A percentile compares a stretch with the other conserved stretches of the same genome.
phyloP scores from a whole-genome alignment of 2,329 filamentous ascomycete species.

The Aspergillus costaricaensis region DNA sequence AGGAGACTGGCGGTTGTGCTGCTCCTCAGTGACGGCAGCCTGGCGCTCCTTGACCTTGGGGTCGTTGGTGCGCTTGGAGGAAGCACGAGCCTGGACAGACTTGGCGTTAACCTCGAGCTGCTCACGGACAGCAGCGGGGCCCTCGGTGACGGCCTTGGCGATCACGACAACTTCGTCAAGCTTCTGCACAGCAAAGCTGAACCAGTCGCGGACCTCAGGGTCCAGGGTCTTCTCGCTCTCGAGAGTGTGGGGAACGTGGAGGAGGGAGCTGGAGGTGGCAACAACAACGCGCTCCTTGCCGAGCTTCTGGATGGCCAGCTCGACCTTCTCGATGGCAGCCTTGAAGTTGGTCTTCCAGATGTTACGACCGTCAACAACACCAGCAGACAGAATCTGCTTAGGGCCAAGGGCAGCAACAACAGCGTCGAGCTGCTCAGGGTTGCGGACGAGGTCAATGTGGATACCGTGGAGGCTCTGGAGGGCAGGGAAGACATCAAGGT shows the following conservation, averaged over 20 bases:
- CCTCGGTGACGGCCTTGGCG: slow-evolving; percentile 94
- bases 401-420: slow-evolving; percentile 80
- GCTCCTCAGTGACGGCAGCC: slow-evolving; percentile 75
- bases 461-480: slow-evolving; percentile 74
- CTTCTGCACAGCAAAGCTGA: slow-evolving; percentile 98
- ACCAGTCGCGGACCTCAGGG: slow-evolving; percentile 92
- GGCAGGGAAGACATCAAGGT: slow-evolving; percentile 84
- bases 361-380: slow-evolving; percentile 98
- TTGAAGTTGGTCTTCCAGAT: slow-evolving; percentile 99
- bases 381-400: slow-evolving; percentile 87
- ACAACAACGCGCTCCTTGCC: slow-evolving; percentile 97
- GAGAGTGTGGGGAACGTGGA: slow-evolving; percentile 97
- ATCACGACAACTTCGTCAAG: slow-evolving; percentile 85
- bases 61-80: slow-evolving; percentile 94
- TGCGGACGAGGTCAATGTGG: slow-evolving; percentile 94
- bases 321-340: slow-evolving; percentile 85
- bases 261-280: slow-evolving; percentile 93
- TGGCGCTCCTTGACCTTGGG: slow-evolving; percentile 96
- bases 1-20: slow-evolving; percentile 90
- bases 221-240: slow-evolving; percentile 98
- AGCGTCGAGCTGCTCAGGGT: slow-evolving; percentile 93
- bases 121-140: slow-evolving; percentile 79
- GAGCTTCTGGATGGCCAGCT: slow-evolving; percentile 89
- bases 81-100: slow-evolving; percentile 86
- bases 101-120: slow-evolving; percentile 97